Conservation (phyloP, 805 yeast genomes). For the Zygosaccharomyces rouxii region DNA sequence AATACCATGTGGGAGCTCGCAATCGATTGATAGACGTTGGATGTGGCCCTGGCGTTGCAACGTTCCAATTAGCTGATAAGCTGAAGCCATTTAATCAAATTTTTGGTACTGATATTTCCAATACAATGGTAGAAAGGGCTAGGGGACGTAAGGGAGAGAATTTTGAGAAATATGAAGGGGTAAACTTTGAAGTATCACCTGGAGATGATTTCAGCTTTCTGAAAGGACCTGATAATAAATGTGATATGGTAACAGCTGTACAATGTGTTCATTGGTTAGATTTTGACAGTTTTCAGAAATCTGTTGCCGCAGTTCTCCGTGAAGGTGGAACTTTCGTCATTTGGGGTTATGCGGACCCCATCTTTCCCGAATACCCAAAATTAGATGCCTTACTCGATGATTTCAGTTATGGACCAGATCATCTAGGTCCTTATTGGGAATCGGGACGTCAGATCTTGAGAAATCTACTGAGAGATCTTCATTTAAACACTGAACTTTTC, state of each 20-base stretch:
- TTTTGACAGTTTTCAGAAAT: slow-evolving; percentile 48
- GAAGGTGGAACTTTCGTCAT: slow-evolving; percentile 65
- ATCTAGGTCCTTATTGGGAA: slow-evolving; percentile 66
- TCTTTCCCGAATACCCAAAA: slow-evolving; percentile 46
- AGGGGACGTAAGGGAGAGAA: slow-evolving; percentile 19
- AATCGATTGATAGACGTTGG: slow-evolving; percentile 62
- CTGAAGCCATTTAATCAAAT: slow-evolving; percentile 39
- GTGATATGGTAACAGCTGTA: slow-evolving; percentile 67
- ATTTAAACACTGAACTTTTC: slow-evolving; percentile 34
- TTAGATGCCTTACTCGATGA: slow-evolving; percentile 53
- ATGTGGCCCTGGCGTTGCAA: slow-evolving; percentile 76
- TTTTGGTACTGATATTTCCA: slow-evolving; percentile 61
- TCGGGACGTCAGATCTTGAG: slow-evolving; percentile 67
- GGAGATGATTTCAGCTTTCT: slow-evolving; percentile 20
- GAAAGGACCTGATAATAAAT: slow-evolving; percentile 12
- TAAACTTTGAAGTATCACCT: slow-evolving; percentile 32
- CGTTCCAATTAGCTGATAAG: slow-evolving; percentile 39
- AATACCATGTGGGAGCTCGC: slow-evolving; percentile 41
- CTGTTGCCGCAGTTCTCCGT: slow-evolving; percentile 47
- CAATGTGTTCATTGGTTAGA: slow-evolving; percentile 87
- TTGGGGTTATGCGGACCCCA: slow-evolving; percentile 78
- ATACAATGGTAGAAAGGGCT: slow-evolving; percentile 51
- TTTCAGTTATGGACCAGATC: slow-evolving; percentile 46
- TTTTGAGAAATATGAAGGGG: background rate
- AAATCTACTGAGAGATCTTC: slow-evolving; percentile 33